Conservation (phyloP, 208 protist species). For the Leishmania braziliensis region DNA sequence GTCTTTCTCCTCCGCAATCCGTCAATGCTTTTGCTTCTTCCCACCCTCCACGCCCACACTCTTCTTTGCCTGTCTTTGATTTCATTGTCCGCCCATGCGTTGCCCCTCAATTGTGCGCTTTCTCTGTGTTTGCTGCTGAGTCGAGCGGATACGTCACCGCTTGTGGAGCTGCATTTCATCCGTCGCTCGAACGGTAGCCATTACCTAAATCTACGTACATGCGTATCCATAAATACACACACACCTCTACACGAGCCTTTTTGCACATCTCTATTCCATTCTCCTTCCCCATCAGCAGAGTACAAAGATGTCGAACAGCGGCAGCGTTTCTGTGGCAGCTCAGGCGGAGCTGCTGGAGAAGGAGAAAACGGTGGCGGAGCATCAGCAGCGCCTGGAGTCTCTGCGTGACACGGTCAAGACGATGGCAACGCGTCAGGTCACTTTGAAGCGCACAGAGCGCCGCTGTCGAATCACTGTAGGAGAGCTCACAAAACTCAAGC, state of each 20-base stretch:
- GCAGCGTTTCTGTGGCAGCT: conserved; percentile 51
- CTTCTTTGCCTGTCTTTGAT: background rate
- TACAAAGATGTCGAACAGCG: conserved; percentile 44
- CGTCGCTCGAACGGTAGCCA: background rate
- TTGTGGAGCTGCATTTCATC: background rate
- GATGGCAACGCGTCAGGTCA: conserved; percentile 83
- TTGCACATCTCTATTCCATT: background rate
- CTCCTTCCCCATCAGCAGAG: background rate
- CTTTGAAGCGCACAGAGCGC: conserved; percentile 59
- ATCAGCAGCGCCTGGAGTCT: conserved; percentile 82
- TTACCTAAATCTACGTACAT: background rate
- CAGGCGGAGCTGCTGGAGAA: conserved; percentile 91
- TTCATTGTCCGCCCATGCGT: background rate
- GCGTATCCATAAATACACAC: background rate
- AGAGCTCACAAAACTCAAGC: conserved; percentile 73
- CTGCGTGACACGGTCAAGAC: conserved; percentile 77
- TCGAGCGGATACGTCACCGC: background rate
- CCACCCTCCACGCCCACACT: background rate
- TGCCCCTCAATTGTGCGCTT: background rate
- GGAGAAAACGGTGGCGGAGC: conserved; percentile 83
- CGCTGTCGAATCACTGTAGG: conserved; percentile 79
- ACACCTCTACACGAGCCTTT: background rate
- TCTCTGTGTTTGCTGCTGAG: background rate
- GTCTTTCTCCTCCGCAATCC: background rate
- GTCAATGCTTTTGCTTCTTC: background rate